Base-by-base conservation (phyloP, 768 basidiomycete genomes). In the Tricholoma saponaceum region DNA sequence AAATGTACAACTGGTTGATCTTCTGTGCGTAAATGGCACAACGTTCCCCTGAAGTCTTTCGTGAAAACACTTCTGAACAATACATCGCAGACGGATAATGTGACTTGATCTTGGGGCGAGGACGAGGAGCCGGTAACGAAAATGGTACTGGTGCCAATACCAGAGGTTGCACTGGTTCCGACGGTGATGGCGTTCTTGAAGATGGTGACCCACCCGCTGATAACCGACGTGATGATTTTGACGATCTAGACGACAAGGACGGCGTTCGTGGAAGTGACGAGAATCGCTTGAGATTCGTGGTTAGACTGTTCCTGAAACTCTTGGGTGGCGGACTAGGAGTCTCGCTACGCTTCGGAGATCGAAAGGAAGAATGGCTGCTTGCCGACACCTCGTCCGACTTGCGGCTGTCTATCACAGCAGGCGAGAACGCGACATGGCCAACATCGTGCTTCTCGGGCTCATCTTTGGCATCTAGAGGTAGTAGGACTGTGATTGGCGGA, bases 1-100 rank as follows among this genome's bases (percentile, higher is more conserved):
- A 85, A 59, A 78, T 74, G 55, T 83, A 83, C 18, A 95, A 69
- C 67, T 94, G 90, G 65, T 92, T 91, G 61, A 95, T 90, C 74
- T 93, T 95, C 62, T 77, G 74, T 23, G 89, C 87, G 63, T 95
- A 95, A 35, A 85, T 82, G 22, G 73, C 67, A 58, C 87, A 89
- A 50, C 92, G 80, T 64, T 94, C 92, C 4, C 82, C 58, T 2
- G 87, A 64, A 26, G 78, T 85, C 60, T 75, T 80, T 69, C 79
- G 78, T 13, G 71, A 66, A 28, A 77, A 64, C 3, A 95, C 77
- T 65, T 95, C 90, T 44, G 79, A 74, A 64, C 80, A 89, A 61
- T 79, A 78, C 84, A 95, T 82, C 12, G 89, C 87, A 44, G 84
- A 73, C 2, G 90, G 90, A 67, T 83, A 72, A 22, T 59, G 63